phyloP scores from a whole-genome alignment of 2,329 filamentous ascomycete genomes.

The Exophiala bonariae region DNA sequence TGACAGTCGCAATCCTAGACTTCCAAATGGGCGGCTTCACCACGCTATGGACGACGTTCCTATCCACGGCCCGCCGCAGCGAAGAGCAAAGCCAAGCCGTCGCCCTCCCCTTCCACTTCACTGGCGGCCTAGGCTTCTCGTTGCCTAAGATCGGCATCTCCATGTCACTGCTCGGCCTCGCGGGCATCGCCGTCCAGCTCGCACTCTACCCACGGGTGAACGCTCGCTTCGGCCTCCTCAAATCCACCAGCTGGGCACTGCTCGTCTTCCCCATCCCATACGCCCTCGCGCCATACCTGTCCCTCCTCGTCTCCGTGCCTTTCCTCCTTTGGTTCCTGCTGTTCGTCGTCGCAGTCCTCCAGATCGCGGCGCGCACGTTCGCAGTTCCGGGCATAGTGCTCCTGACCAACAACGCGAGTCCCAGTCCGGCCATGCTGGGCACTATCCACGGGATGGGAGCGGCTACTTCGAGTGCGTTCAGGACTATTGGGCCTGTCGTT shows the following conservation, averaged over 20 bases:
- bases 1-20: constrained; percentile 69
- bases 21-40: constrained; percentile 74
- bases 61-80: constrained; percentile 67
- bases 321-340: constrained; percentile 66
- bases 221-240: constrained; percentile 64
- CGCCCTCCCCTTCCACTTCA: constrained; percentile 58
- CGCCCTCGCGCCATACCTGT: constrained; percentile 69
- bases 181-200: constrained; percentile 72
- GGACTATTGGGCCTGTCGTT: constrained; percentile 58
- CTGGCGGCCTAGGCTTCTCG: constrained; percentile 70
- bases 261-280: constrained; percentile 72
- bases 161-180: constrained; percentile 71
- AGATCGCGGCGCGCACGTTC: constrained; percentile 73
- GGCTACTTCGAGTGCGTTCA: constrained; percentile 54
- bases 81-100: constrained; percentile 43
- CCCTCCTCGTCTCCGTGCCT: constrained; percentile 61
- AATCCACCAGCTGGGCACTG: constrained; percentile 67
- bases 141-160: constrained; percentile 70
- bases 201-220: constrained; percentile 70
- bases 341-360: constrained; percentile 63
- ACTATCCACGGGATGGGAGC: constrained; percentile 62
- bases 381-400: constrained; percentile 61
- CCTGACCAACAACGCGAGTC: constrained; percentile 60
- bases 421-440: constrained; percentile 59
- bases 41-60: constrained; percentile 74